These are phyloP conservation scores for Neospermospora avenae DNA, from an alignment of 2,329 filamentous ascomycete genomes.

Conservation along the genomic window DNA sequence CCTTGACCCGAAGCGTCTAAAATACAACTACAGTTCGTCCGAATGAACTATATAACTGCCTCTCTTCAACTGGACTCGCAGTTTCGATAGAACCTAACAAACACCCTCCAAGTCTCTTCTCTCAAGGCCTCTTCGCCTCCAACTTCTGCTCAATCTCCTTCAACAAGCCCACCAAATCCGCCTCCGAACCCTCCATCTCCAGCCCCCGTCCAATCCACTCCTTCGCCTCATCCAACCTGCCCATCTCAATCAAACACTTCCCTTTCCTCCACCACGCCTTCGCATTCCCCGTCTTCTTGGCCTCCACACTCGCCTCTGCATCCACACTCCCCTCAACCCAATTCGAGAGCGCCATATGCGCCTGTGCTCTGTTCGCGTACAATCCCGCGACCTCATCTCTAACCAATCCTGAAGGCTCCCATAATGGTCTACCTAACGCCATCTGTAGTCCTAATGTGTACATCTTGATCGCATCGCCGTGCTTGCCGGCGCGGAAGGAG, in stretches of 20 bases:
- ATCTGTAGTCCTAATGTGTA: conserved; percentile 89
- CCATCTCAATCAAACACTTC: conserved; percentile 87
- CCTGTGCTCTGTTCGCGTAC: conserved; percentile 86
- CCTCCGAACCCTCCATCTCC: conserved; percentile 76
- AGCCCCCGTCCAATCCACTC: conserved; percentile 74
- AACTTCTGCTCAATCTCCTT: conserved; percentile 56
- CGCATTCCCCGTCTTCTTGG: conserved; percentile 79
- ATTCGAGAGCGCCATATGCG: conserved; percentile 74
- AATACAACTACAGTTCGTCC: too few species aligned
- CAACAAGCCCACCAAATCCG: conserved; percentile 59
- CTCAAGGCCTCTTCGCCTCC: conserved; percentile 23
- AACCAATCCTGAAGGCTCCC: conserved; percentile 83
- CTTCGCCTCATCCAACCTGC: conserved; percentile 74
- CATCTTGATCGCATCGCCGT: conserved; percentile 72
- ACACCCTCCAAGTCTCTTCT: background rate
- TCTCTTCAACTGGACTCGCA: background rate
- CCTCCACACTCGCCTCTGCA: conserved; percentile 83
- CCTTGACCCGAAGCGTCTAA: too few species aligned
- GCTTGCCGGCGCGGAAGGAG: conserved; percentile 74
- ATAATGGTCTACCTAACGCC: conserved; percentile 75
- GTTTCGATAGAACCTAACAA: too few species aligned
- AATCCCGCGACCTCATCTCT: conserved; percentile 79
- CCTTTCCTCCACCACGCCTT: conserved; percentile 95
- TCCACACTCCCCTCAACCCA: conserved; percentile 89
- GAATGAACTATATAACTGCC: background rate